Conservation (phyloP, 306 rosid genomes). For the Prunus padus region DNA sequence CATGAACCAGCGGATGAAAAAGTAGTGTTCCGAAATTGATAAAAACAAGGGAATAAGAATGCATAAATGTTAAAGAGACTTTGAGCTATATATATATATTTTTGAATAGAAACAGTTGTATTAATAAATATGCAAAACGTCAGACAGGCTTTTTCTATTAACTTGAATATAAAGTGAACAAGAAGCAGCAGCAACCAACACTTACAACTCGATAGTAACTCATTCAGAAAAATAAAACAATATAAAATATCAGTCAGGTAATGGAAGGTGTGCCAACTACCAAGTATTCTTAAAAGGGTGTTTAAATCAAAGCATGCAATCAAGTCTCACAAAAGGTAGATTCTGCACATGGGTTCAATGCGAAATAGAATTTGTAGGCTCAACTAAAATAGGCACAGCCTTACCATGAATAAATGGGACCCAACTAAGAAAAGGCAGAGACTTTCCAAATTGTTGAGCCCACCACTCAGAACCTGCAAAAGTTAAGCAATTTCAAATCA, state of each 20-base stretch:
- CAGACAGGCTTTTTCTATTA: background rate
- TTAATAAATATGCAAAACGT: background rate
- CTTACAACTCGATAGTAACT: background rate
- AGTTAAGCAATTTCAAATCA: background rate
- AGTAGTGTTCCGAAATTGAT: background rate
- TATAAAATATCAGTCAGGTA: too few species aligned
- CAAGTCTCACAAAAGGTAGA: slow-evolving; percentile 1
- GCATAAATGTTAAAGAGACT: background rate
- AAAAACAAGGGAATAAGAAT: background rate
- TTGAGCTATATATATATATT: background rate
- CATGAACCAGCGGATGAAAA: background rate
- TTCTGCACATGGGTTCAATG: background rate
- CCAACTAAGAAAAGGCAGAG: slow-evolving; percentile 77
- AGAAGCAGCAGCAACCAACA: background rate
- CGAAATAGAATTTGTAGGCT: slow-evolving; percentile 2
- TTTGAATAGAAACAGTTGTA: background rate
- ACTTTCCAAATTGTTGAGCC: slow-evolving; percentile 69
- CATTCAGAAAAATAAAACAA: too few species aligned
- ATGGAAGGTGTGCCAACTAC: background rate
- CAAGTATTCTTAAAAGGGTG: background rate
- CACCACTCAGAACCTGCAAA: slow-evolving; percentile 91
- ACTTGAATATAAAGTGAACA: background rate
- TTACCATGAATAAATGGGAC: slow-evolving; percentile 64
- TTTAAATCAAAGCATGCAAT: background rate
- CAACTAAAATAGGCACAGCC: slow-evolving; percentile 17